Conservation (phyloP, 2,329 filamentous ascomycete genomes). For the Ilyonectria sp. region DNA sequence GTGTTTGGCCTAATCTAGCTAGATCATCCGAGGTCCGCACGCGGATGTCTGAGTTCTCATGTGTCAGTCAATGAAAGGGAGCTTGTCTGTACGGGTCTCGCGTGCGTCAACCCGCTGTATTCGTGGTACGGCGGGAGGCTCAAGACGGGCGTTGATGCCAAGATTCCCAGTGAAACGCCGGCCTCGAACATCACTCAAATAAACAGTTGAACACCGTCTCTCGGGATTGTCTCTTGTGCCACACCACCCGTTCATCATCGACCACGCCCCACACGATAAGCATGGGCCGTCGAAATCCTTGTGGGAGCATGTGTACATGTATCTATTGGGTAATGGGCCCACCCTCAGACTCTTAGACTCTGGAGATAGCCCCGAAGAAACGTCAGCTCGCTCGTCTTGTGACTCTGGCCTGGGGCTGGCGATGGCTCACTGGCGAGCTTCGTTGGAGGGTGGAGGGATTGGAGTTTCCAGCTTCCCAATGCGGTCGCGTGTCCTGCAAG, state of each 20-base stretch:
- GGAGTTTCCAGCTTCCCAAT: slow-evolving; percentile 20
- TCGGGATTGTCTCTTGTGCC: background rate
- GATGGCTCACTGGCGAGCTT: slow-evolving; percentile 9
- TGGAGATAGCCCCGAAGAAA: slow-evolving; percentile 5
- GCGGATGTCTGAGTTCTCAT: slow-evolving; percentile 2
- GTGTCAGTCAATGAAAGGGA: background rate
- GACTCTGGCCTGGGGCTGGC: background rate
- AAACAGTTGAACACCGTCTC: background rate
- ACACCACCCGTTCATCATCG: slow-evolving; percentile 12
- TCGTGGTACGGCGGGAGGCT: background rate
- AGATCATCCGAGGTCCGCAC: slow-evolving; percentile 27
- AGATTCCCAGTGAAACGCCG: background rate
- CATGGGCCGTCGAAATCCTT: slow-evolving; percentile 18
- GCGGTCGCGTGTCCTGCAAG: slow-evolving; percentile 7
- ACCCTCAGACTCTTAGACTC: background rate
- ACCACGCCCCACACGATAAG: slow-evolving; percentile 23
- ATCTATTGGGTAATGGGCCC: slow-evolving; percentile 30
- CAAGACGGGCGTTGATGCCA: background rate
- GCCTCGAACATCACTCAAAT: background rate
- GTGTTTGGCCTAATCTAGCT: slow-evolving; percentile 8
- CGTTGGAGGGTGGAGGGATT: slow-evolving; percentile 7
- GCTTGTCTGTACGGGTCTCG: background rate
- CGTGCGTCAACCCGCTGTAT: too few species aligned
- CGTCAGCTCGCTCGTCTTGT: background rate
- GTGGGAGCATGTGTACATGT: slow-evolving; percentile 19